Evolutionary conservation across 805 yeast species (phyloP), one percentile per base, ranked within the genome.

Genomic region (Suhomyces prunicola): DNA sequence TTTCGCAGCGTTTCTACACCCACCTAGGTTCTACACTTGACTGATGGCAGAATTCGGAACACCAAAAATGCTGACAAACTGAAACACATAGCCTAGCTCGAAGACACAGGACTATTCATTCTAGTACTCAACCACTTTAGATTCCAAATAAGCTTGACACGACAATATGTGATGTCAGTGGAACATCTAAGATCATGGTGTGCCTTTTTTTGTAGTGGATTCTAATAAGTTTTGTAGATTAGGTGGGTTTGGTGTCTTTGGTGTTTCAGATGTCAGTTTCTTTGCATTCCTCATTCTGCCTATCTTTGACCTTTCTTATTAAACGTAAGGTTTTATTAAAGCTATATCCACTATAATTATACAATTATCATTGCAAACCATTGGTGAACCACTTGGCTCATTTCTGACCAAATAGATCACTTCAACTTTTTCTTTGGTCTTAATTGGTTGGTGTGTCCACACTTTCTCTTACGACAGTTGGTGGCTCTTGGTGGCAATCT

Each of bases 401-500:
- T 39, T 9, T 9, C 24, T 39, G 42, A 39, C 24, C 24, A 39
- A 39, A 73, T 70, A 74, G 81, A 77, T 81, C 82, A 92, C 86
- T 92, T 91, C 79, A 90, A 86, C 92, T 93, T 93, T 96, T 93
- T 93, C 96, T 93, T 94, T 83, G 98, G 98, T 86, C 99, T 91
- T 82, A 94, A 90, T 86, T 94, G 99, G 87, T 94, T 94, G 79
- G 97, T 85, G 96, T 94, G 99, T 76, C 99, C 99, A 84, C 99
- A 94, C 88, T 94, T 94, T 90, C 97, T 91, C 98, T 94, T 94
- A 86, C 99, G 91, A 88, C 99, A 94, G 97, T 94, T 94, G 82
- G 98, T 94, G 72, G 99, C 99, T 89, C 98, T 96, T 82, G 99
- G 97, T 76, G 99, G 99, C 77, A 94, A 92, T 87, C 99, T 94